These are phyloP conservation scores for Diophrys appendiculata DNA, from an alignment of 73 alveolate species.

Conservation along the genomic window DNA sequence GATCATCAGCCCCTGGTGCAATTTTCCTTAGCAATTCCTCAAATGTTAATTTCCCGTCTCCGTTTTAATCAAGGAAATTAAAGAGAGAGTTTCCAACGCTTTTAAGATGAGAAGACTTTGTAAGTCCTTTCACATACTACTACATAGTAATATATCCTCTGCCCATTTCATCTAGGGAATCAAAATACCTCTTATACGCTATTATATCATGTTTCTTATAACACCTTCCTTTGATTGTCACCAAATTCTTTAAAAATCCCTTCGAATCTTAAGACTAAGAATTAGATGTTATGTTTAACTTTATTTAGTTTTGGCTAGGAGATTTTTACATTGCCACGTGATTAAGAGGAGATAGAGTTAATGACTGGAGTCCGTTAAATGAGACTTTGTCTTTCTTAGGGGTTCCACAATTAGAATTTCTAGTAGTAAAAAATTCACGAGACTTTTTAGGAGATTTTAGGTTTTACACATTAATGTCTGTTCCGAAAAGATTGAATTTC, in stretches of 20 bases:
- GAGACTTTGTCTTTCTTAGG: neutral
- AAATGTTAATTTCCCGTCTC: slow-evolving; percentile 34
- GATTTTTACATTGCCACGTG: neutral
- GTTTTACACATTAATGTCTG: no score
- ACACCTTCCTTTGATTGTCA: slow-evolving; percentile 32
- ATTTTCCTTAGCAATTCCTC: slow-evolving; percentile 33
- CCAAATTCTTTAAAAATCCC: neutral
- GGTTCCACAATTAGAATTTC: neutral
- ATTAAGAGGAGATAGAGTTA: slow-evolving; percentile 6
- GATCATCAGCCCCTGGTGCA: slow-evolving; percentile 44
- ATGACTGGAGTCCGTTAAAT: neutral
- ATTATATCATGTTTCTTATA: slow-evolving; percentile 34
- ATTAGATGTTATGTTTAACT: no score
- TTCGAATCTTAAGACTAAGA: slow-evolving; percentile 35
- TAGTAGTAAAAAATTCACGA: neutral
- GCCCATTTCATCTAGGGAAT: slow-evolving; percentile 24
- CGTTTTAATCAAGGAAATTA: slow-evolving; percentile 38
- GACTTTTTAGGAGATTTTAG: neutral
- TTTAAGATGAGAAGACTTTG: slow-evolving; percentile 39
- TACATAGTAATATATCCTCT: slow-evolving; percentile 23
- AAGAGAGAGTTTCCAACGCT: slow-evolving; percentile 44
- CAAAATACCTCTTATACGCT: slow-evolving; percentile 40
- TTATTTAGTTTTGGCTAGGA: slow-evolving; percentile 21
- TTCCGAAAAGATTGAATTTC: no score
- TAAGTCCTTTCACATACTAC: slow-evolving; percentile 40